These are phyloP conservation scores for Microbotryum lychnidis-dioicae DNA, from an alignment of 1,284 basidiomycete genomes.

Conservation along the genomic window DNA sequence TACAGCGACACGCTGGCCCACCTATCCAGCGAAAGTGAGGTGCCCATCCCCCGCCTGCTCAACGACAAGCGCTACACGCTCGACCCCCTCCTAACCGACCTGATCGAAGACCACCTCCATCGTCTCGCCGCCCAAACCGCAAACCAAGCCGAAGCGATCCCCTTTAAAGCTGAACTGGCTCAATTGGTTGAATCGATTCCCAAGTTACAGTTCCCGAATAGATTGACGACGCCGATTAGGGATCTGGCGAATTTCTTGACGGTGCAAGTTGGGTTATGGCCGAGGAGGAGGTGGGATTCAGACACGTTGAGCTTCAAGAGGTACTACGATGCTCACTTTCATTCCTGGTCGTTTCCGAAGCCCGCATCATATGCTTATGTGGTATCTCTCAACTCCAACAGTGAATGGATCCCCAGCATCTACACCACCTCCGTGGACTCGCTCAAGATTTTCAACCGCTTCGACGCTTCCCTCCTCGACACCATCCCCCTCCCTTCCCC, in stretches of 20 bases:
- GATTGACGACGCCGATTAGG: constrained; percentile 11
- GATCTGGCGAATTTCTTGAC: constrained; percentile 29
- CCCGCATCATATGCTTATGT: neutral
- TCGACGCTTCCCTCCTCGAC: constrained; percentile 27
- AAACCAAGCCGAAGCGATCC: neutral
- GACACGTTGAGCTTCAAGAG: constrained; percentile 17
- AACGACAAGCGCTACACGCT: neutral
- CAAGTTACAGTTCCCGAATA: neutral
- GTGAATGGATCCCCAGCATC: constrained; percentile 22
- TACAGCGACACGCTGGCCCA: constrained; percentile 16
- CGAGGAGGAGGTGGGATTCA: constrained; percentile 28
- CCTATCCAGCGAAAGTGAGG: constrained; percentile 15
- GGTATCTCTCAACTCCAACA: neutral
- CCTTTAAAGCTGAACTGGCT: neutral
- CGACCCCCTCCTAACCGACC: neutral
- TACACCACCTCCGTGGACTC: constrained; percentile 32
- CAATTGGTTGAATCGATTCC: neutral
- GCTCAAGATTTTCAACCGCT: constrained; percentile 21
- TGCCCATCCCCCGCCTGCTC: constrained; percentile 3
- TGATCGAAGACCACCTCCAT: constrained; percentile 9
- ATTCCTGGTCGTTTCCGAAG: neutral
- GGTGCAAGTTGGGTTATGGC: constrained; percentile 12
- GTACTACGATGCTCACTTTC: neutral
- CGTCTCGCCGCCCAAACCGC: neutral
- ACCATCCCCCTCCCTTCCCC: constrained; percentile 19